phyloP scores from a whole-genome alignment of 805 yeast genomes.

The Sungouiozyma intestinalis region DNA sequence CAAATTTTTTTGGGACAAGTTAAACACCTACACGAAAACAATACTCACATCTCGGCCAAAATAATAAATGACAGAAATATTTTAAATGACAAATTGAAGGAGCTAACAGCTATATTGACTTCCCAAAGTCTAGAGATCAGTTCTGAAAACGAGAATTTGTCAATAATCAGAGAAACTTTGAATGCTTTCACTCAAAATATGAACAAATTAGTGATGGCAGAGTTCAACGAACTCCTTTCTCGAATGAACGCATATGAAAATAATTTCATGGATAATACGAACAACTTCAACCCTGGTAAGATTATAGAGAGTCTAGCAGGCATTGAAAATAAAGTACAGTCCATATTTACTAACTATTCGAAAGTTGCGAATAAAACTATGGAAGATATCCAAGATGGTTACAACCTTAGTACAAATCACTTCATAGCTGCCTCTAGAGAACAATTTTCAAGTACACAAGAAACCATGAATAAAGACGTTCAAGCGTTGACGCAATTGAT shows the following conservation, averaged over 20 bases:
- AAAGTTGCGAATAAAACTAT: background rate
- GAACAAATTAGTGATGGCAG: background rate
- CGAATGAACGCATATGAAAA: background rate
- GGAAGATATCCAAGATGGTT: background rate
- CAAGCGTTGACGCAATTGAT: background rate
- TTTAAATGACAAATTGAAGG: conserved; percentile 10
- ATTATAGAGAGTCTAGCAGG: background rate
- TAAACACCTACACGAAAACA: conserved; percentile 9
- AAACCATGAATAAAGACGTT: background rate
- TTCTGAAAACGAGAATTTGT: background rate
- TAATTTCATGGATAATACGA: background rate
- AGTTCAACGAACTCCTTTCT: background rate
- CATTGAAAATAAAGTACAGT: background rate
- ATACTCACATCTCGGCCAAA: conserved; percentile 6
- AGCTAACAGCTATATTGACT: background rate
- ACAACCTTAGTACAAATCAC: background rate
- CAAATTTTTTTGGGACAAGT: conserved; percentile 10
- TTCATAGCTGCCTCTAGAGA: background rate
- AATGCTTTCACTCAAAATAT: background rate
- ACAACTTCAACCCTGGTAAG: background rate
- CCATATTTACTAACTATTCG: background rate
- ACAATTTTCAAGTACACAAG: background rate
- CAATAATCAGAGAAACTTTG: background rate
- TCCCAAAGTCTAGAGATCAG: background rate
- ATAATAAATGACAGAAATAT: conserved; percentile 10